These are phyloP conservation scores for Mycosphaerella sp. DNA, from an alignment of 2,329 filamentous ascomycete species.

Conservation along the genomic window DNA sequence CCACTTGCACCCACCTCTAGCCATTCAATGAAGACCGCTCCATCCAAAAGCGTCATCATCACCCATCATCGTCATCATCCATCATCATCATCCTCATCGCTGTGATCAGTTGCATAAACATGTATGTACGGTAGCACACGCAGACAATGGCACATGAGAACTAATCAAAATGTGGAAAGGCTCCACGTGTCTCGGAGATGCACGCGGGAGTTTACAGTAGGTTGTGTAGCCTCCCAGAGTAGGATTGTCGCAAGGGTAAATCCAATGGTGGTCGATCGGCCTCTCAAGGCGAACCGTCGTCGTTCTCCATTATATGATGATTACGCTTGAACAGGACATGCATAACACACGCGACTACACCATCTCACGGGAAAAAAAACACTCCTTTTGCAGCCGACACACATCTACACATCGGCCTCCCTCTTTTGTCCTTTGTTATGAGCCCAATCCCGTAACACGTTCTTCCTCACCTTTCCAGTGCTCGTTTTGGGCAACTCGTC, in stretches of 20 bases:
- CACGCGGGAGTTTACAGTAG: neutral
- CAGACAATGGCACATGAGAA: neutral
- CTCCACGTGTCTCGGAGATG: constrained; percentile 6
- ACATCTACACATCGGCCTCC: constrained; percentile 3
- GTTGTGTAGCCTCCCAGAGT: neutral
- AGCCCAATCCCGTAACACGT: constrained; percentile 80
- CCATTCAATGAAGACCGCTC: no score
- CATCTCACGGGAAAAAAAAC: neutral
- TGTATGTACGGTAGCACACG: no score
- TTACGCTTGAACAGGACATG: no score
- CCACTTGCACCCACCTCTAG: no score
- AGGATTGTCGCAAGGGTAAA: neutral
- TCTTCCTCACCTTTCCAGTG: constrained; percentile 96
- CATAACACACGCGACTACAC: neutral
- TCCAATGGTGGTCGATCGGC: no score
- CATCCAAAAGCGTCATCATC: no score
- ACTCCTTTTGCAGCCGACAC: neutral
- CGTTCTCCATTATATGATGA: no score
- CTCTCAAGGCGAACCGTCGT: no score
- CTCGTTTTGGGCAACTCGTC: constrained; percentile 88
- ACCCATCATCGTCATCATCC: no score
- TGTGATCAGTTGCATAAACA: no score
- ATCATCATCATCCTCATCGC: no score
- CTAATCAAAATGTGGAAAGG: neutral
- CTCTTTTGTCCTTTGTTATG: constrained; percentile 41